Percentiles rank a stretch among this genome's conserved stretches.
Evolutionary conservation across 805 yeast species (phyloP).

Genomic region (Wickerhamomyces sydowiorum): DNA sequence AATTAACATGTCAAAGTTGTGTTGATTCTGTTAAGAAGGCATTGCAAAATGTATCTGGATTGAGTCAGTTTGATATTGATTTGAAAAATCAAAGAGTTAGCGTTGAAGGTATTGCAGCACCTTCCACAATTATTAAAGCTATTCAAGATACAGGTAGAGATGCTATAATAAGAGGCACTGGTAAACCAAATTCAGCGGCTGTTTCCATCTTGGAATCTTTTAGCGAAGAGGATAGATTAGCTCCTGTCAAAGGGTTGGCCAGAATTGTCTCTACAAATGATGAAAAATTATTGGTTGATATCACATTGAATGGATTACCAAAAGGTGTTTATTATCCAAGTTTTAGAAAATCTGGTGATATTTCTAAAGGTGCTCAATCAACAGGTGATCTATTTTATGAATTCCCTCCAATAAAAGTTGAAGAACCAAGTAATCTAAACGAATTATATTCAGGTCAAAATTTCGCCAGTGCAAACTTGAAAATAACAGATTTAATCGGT

Average conservation of each 20-base stretch:
- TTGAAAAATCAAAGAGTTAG: constrained; percentile 55
- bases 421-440: constrained; percentile 27
- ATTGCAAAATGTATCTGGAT: constrained; percentile 43
- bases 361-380: constrained; percentile 64
- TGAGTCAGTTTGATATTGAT: constrained; percentile 50
- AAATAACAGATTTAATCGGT: constrained; percentile 62
- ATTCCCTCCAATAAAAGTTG: constrained; percentile 25
- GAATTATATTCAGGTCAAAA: constrained; percentile 36
- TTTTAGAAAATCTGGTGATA: constrained; percentile 66
- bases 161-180: constrained; percentile 90
- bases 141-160: constrained; percentile 77
- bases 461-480: constrained; percentile 38
- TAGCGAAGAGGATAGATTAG: constrained; percentile 27
- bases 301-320: constrained; percentile 66
- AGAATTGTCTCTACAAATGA: constrained; percentile 68
- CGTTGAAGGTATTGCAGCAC: constrained; percentile 67
- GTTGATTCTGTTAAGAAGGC: constrained; percentile 53
- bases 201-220: constrained; percentile 84
- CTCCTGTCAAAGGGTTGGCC: constrained; percentile 81
- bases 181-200: constrained; percentile 81
- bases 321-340: constrained; percentile 66
- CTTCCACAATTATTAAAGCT: constrained; percentile 63
- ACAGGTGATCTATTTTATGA: constrained; percentile 49
- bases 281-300: constrained; percentile 57
- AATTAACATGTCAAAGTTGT: constrained; percentile 74